Percentiles rank a stretch among this genome's conserved stretches.
Conservation (phyloP, 345 rosid species). For the Eucalyptus pumila region DNA sequence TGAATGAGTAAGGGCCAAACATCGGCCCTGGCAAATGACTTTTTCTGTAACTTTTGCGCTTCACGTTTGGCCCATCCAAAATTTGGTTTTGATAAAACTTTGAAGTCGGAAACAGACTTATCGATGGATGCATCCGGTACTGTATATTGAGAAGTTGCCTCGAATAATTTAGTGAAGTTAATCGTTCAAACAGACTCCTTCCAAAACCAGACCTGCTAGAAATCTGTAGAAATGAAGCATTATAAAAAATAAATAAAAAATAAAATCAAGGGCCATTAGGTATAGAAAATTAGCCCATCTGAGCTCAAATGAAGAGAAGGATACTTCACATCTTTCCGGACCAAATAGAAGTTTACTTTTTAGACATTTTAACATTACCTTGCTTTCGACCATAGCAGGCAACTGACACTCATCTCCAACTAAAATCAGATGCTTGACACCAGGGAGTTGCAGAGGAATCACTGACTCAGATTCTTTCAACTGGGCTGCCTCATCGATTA, state of each 20-base stretch:
- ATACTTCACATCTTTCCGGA: background rate
- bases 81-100: constrained; percentile 32
- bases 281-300: background rate
- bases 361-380: constrained; percentile 7
- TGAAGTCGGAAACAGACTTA: constrained; percentile 46
- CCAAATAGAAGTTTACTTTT: background rate
- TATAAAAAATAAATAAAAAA: background rate
- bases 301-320: background rate
- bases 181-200: constrained; percentile 63
- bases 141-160: constrained; percentile 47
- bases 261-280: background rate
- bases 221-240: constrained; percentile 3
- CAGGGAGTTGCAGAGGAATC: constrained; percentile 34
- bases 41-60: constrained; percentile 3
- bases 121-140: constrained; percentile 76
- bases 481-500: constrained; percentile 62
- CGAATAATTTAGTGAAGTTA: constrained; percentile 20
- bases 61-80: constrained; percentile 30
- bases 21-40: constrained; percentile 16
- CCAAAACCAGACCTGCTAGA: constrained; percentile 26
- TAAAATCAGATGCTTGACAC: constrained; percentile 22
- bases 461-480: constrained; percentile 44
- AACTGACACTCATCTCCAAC: constrained; percentile 47
- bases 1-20: constrained; percentile 39
- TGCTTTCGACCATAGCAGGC: constrained; percentile 33